A percentile compares a stretch with the other conserved stretches of the same genome.
These are phyloP conservation scores for Chlamydomonas incerta DNA, from an alignment of 139 green algal genomes.

Conservation along the genomic window DNA sequence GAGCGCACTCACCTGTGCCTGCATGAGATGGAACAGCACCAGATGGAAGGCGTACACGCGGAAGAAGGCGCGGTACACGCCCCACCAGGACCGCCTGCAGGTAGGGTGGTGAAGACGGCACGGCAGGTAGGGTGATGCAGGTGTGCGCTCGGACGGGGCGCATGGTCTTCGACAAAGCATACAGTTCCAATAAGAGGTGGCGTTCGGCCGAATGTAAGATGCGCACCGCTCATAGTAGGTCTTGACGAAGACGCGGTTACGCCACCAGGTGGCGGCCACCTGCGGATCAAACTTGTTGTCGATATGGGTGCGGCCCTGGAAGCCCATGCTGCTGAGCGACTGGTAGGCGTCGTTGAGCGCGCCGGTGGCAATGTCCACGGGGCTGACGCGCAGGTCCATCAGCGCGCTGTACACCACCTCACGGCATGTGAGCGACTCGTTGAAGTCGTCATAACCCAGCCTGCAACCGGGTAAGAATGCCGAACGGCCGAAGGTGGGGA, in stretches of 20 bases:
- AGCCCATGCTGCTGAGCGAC: conserved; percentile 25
- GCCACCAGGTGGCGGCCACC: conserved; percentile 48
- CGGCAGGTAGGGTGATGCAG: too few species aligned
- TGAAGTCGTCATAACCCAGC: conserved; percentile 86
- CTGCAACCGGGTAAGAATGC: too few species aligned
- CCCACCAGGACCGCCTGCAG: conserved; percentile 38
- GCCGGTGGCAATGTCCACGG: conserved; percentile 5
- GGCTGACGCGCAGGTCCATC: conserved; percentile 38
- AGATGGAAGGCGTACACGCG: conserved; percentile 51
- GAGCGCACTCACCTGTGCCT: conserved; percentile 25
- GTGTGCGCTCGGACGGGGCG: too few species aligned
- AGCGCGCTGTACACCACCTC: conserved; percentile 37
- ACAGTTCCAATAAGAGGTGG: too few species aligned
- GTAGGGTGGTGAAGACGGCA: too few species aligned
- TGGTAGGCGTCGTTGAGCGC: conserved; percentile 39
- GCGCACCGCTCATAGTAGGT: conserved; percentile 54
- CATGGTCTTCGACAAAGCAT: too few species aligned
- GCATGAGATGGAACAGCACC: conserved; percentile 47
- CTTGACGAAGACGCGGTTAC: conserved; percentile 49
- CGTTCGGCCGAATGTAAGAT: too few species aligned
- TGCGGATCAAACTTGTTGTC: conserved; percentile 33
- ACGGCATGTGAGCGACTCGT: conserved; percentile 77
- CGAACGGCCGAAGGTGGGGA: too few species aligned
- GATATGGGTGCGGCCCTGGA: conserved; percentile 4
- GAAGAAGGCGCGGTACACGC: conserved; percentile 51